These are phyloP conservation scores for Teratosphaeriaceae sp. DNA, from an alignment of 2,329 filamentous ascomycete genomes.

Conservation along the genomic window DNA sequence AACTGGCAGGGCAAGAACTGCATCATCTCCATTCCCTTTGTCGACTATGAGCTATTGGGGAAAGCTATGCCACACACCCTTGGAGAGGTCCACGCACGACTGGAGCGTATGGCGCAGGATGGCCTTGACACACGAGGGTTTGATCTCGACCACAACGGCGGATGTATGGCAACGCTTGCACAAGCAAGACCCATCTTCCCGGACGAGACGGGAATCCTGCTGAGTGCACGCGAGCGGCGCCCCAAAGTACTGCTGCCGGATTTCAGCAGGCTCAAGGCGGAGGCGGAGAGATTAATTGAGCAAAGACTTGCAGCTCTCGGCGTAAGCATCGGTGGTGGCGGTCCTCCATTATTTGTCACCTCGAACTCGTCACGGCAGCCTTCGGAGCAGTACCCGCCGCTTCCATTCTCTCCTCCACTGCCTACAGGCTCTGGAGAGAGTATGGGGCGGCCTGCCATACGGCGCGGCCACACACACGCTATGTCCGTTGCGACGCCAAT, in stretches of 20 bases:
- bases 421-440: slow-evolving; percentile 73
- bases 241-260: slow-evolving; percentile 61
- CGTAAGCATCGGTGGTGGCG: slow-evolving; percentile 71
- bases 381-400: slow-evolving; percentile 66
- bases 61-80: slow-evolving; percentile 38
- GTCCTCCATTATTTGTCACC: slow-evolving; percentile 35
- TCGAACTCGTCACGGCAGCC: slow-evolving; percentile 63
- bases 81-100: slow-evolving; percentile 54
- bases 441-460: slow-evolving; percentile 35
- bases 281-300: slow-evolving; percentile 77
- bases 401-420: slow-evolving; percentile 78
- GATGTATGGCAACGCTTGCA: slow-evolving; percentile 16
- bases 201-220: slow-evolving; percentile 36
- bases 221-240: slow-evolving; percentile 40
- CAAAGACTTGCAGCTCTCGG: slow-evolving; percentile 88
- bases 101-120: slow-evolving; percentile 59
- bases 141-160: slow-evolving; percentile 46
- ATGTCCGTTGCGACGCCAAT: slow-evolving; percentile 66
- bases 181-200: slow-evolving; percentile 68
- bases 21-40: slow-evolving; percentile 38
- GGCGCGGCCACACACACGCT: slow-evolving; percentile 40
- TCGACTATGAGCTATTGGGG: slow-evolving; percentile 37
- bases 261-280: slow-evolving; percentile 66
- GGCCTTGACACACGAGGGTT: slow-evolving; percentile 66
- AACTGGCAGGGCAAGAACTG: slow-evolving; percentile 41